Conservation (phyloP, 495 filamentous ascomycete genomes). For the Xylaria curta region DNA sequence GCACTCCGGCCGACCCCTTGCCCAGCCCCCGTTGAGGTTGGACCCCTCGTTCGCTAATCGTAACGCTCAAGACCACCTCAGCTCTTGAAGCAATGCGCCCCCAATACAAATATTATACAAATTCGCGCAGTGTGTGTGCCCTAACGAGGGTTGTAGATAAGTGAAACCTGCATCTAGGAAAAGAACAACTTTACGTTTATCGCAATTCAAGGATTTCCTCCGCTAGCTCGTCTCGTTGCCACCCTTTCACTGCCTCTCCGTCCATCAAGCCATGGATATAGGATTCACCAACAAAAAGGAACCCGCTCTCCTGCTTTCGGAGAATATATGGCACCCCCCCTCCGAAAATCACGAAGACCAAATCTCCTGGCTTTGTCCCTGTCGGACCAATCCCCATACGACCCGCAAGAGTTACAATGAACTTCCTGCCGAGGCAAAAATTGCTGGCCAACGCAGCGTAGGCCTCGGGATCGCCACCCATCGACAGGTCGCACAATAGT, state of each 20-base stretch:
- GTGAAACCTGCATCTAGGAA: no score
- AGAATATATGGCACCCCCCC: background rate
- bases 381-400: constrained; percentile 1
- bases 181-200: background rate
- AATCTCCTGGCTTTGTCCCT: background rate
- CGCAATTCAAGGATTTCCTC: background rate
- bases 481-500: background rate
- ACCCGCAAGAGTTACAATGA: background rate
- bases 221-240: background rate
- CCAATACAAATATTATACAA: no score
- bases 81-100: no score
- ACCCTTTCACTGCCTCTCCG: background rate
- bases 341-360: background rate
- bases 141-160: no score
- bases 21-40: no score
- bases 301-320: background rate
- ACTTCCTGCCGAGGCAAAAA: background rate
- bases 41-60: no score
- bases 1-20: no score
- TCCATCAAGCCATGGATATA: background rate
- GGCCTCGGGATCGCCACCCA: background rate
- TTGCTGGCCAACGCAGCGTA: background rate
- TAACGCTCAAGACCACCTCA: no score
- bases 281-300: background rate
- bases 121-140: no score